phyloP scores from a whole-genome alignment of 2,329 filamentous ascomycete species.

The Exophiala xenobiotica region DNA sequence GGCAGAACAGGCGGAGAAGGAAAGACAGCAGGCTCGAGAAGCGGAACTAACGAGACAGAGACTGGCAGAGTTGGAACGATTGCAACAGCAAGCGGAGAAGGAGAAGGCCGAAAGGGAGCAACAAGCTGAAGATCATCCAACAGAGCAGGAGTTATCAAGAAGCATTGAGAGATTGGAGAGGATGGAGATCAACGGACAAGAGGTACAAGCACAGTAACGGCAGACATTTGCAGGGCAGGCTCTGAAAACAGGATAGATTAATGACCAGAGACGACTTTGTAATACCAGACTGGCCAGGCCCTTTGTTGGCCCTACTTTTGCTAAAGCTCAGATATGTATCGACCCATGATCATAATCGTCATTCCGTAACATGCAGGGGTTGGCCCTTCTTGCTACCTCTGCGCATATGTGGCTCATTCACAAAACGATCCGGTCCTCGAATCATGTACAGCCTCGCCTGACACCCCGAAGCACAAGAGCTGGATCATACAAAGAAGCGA shows the following conservation, averaged over 20 bases:
- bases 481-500: no score
- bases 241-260: not conserved
- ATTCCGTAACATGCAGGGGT: no score
- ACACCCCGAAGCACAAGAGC: no score
- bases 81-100: constrained; percentile 1
- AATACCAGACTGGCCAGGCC: no score
- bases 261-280: no score
- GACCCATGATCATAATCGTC: no score
- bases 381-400: no score
- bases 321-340: no score
- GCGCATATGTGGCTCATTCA: no score
- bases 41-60: constrained; percentile 36
- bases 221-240: not conserved
- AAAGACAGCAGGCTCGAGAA: constrained; percentile 40
- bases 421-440: no score
- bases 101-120: constrained; percentile 2
- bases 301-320: no score
- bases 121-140: not conserved
- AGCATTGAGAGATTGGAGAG: constrained; percentile 27
- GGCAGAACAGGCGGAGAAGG: constrained; percentile 46
- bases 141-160: constrained; percentile 21
- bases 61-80: constrained; percentile 30
- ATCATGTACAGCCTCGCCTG: no score
- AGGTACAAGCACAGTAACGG: not conserved
- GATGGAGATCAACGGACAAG: constrained; percentile 16